Evolutionary conservation across 2,329 filamentous ascomycete genomes (phyloP).

Genomic region (Paracoccidioides lutzii): DNA sequence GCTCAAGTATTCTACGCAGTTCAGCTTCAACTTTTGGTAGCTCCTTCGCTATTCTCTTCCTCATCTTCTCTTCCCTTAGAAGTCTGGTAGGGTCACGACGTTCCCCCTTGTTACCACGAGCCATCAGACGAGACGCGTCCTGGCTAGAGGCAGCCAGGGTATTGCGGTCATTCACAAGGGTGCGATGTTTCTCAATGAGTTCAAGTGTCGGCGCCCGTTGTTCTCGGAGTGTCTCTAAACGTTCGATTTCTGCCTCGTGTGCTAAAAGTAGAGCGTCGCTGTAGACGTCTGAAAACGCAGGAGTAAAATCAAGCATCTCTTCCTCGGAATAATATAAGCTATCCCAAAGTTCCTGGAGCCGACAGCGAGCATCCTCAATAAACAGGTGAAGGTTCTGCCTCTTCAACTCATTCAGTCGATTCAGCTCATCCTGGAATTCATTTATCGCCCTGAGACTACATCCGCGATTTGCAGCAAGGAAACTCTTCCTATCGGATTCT

Average conservation of each 20-base stretch:
- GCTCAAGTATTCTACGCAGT: slow-evolving; percentile 65
- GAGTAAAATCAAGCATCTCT: slow-evolving; percentile 96
- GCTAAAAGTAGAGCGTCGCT: slow-evolving; percentile 90
- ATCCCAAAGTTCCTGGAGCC: slow-evolving; percentile 92
- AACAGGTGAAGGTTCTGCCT: slow-evolving; percentile 90
- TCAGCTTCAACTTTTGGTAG: slow-evolving; percentile 81
- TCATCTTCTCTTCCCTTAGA: slow-evolving; percentile 93
- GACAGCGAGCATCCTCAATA: slow-evolving; percentile 82
- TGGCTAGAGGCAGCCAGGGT: slow-evolving; percentile 83
- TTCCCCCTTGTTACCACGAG: slow-evolving; percentile 83
- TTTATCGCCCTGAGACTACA: slow-evolving; percentile 87
- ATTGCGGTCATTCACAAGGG: slow-evolving; percentile 71
- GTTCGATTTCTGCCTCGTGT: slow-evolving; percentile 78
- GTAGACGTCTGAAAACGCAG: slow-evolving; percentile 93
- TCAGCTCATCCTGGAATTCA: slow-evolving; percentile 85
- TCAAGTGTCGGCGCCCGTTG: slow-evolving; percentile 75
- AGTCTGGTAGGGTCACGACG: slow-evolving; percentile 88
- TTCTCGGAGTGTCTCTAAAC: slow-evolving; percentile 69
- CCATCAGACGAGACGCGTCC: slow-evolving; percentile 86
- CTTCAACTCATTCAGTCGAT: slow-evolving; percentile 80
- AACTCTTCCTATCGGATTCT: slow-evolving; percentile 67
- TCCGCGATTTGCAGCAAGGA: slow-evolving; percentile 76
- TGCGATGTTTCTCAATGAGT: slow-evolving; percentile 71
- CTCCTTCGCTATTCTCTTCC: slow-evolving; percentile 92
- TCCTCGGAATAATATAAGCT: slow-evolving; percentile 88